Evolutionary conservation across 2,329 filamentous ascomycete species (phyloP).

Genomic region (Metarhizium robertsii): DNA sequence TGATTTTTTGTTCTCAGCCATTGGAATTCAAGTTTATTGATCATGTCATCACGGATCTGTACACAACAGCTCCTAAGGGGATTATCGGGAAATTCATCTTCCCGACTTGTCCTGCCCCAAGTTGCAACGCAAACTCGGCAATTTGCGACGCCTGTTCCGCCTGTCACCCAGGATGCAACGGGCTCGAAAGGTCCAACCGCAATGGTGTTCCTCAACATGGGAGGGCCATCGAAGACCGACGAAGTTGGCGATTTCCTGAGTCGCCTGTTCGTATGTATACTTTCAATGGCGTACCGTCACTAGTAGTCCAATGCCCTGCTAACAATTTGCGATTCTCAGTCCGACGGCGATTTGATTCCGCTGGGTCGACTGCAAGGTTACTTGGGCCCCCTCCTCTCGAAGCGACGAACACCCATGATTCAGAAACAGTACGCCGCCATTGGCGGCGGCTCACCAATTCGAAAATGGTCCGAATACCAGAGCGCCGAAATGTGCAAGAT

Average conservation of each 20-base stretch:
- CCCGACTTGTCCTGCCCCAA: slow-evolving; percentile 19
- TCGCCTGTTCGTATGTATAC: slow-evolving; percentile 69
- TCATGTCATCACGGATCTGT: slow-evolving; percentile 23
- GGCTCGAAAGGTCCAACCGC: slow-evolving; percentile 76
- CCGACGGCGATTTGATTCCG: slow-evolving; percentile 92
- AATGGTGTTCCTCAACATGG: slow-evolving; percentile 99
- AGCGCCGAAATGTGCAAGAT: slow-evolving; percentile 95
- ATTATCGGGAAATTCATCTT: slow-evolving; percentile 15
- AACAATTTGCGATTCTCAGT: slow-evolving; percentile 36
- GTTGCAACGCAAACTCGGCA: slow-evolving; percentile 21
- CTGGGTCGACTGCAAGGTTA: slow-evolving; percentile 86
- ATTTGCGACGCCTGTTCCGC: slow-evolving; percentile 45
- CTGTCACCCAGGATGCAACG: slow-evolving; percentile 69
- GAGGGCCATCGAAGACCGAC: slow-evolving; percentile 76
- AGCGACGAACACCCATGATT: slow-evolving; percentile 87
- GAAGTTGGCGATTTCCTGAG: slow-evolving; percentile 88
- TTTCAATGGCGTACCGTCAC: background rate
- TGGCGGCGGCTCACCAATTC: slow-evolving; percentile 93
- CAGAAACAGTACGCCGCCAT: slow-evolving; percentile 92
- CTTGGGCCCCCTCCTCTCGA: slow-evolving; percentile 78
- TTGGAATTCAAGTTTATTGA: background rate
- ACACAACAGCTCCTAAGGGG: slow-evolving; percentile 20
- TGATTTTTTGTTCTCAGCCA: background rate
- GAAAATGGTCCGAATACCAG: slow-evolving; percentile 96
- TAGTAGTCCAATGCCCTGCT: background rate